phyloP scores from a whole-genome alignment of 169 alveolate species.

The Cryptosporidium ryanae region DNA sequence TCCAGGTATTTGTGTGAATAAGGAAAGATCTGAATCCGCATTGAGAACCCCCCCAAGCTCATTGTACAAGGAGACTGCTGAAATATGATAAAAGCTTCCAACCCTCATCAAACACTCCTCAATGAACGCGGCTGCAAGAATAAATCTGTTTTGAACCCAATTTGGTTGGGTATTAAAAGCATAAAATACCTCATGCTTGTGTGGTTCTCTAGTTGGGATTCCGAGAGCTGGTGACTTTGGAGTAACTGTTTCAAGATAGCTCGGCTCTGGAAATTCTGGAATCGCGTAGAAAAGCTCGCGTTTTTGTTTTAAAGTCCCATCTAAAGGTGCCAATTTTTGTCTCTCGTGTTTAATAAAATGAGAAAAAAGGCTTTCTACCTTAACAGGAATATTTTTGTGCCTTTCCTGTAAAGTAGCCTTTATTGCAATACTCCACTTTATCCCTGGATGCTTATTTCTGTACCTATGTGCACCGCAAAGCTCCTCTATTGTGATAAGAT shows the following conservation, averaged over 20 bases:
- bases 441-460: slow-evolving; percentile 26
- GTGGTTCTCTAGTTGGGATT: slow-evolving; percentile 31
- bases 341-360: slow-evolving; percentile 42
- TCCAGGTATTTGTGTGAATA: background rate
- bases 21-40: slow-evolving; percentile 30
- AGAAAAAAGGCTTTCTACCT: slow-evolving; percentile 57
- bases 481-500: slow-evolving; percentile 51
- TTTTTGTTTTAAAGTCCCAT: slow-evolving; percentile 14
- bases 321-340: slow-evolving; percentile 12
- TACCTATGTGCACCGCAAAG: slow-evolving; percentile 70
- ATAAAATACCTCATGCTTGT: slow-evolving; percentile 17
- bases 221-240: slow-evolving; percentile 59
- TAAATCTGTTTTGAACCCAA: slow-evolving; percentile 47
- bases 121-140: slow-evolving; percentile 49
- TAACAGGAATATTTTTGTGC: slow-evolving; percentile 10
- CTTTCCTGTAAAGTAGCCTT: slow-evolving; percentile 43
- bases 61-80: slow-evolving; percentile 33
- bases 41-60: slow-evolving; percentile 30
- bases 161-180: slow-evolving; percentile 40
- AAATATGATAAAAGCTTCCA: slow-evolving; percentile 30
- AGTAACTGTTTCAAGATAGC: slow-evolving; percentile 24
- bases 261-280: slow-evolving; percentile 55
- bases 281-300: slow-evolving; percentile 20
- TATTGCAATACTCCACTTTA: slow-evolving; percentile 42
- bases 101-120: slow-evolving; percentile 1